Percentiles rank a stretch among this genome's conserved stretches.
Evolutionary conservation across 495 filamentous ascomycete species (phyloP).

Genomic region (Parmelia sp.): DNA sequence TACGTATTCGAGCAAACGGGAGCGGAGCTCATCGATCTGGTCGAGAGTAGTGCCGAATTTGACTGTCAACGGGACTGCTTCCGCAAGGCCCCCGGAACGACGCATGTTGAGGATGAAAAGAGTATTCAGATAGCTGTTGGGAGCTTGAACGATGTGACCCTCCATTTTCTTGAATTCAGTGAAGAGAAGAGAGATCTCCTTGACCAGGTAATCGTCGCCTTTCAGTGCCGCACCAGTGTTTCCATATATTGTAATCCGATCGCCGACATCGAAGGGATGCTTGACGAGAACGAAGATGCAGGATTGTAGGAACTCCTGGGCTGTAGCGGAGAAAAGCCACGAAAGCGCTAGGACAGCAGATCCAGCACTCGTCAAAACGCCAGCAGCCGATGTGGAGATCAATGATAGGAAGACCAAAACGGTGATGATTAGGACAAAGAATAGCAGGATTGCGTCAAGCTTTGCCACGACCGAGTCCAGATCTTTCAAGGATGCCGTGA

Average conservation of each 20-base stretch:
- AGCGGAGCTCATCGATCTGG: constrained; percentile 77
- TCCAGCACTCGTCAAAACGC: constrained; percentile 80
- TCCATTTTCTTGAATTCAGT: constrained; percentile 99
- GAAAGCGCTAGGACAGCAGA: constrained; percentile 78
- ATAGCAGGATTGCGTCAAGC: constrained; percentile 79
- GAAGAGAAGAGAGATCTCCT: constrained; percentile 88
- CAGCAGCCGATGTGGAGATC: constrained; percentile 81
- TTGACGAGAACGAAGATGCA: constrained; percentile 96
- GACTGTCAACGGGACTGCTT: constrained; percentile 75
- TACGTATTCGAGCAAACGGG: constrained; percentile 80
- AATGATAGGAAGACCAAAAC: constrained; percentile 81
- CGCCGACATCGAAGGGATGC: constrained; percentile 95
- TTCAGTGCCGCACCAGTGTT: constrained; percentile 70
- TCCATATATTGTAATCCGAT: constrained; percentile 85
- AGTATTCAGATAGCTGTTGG: constrained; percentile 86
- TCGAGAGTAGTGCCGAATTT: constrained; percentile 85
- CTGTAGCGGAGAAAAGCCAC: constrained; percentile 87
- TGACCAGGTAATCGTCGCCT: constrained; percentile 93
- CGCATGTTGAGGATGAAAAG: constrained; percentile 94
- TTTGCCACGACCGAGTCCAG: constrained; percentile 92
- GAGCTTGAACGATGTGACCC: constrained; percentile 90
- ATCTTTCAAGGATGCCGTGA: constrained; percentile 90
- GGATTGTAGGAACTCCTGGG: constrained; percentile 88
- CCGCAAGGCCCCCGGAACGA: constrained; percentile 79
- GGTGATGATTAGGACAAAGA: constrained; percentile 72